Evolutionary conservation across 1,284 basidiomycete species (phyloP).

Genomic region (Lignosus rhinocerotis): DNA sequence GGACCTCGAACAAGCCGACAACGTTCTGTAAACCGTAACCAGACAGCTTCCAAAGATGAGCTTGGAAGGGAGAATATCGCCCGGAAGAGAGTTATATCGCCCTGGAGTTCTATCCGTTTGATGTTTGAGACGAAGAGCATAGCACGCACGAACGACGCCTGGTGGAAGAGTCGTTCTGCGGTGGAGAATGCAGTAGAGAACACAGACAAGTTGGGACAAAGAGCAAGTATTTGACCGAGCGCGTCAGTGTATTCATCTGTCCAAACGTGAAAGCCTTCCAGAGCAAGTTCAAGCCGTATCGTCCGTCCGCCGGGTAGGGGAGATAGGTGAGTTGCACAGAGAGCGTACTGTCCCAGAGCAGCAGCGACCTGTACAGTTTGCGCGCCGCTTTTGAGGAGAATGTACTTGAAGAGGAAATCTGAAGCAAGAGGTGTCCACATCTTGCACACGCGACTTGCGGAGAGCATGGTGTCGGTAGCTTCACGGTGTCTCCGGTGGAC

Average conservation of each 20-base stretch:
- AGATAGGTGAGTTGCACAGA: not conserved
- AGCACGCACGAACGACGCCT: constrained; percentile 1
- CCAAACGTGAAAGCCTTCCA: constrained; percentile 36
- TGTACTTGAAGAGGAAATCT: constrained; percentile 32
- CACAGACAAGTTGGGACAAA: constrained; percentile 33
- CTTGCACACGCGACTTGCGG: constrained; percentile 34
- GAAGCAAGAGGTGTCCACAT: constrained; percentile 30
- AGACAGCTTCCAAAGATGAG: constrained; percentile 16
- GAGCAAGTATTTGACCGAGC: constrained; percentile 27
- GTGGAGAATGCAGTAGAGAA: constrained; percentile 35
- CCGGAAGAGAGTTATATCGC: constrained; percentile 4
- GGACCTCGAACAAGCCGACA: not conserved
- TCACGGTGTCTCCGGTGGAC: constrained; percentile 29
- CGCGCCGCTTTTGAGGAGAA: constrained; percentile 33
- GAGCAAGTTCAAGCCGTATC: constrained; percentile 32
- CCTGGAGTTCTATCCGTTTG: constrained; percentile 19
- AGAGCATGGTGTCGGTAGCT: constrained; percentile 32
- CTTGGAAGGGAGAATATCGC: constrained; percentile 5
- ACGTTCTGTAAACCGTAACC: constrained; percentile 7
- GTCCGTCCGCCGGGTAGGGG: constrained; percentile 20
- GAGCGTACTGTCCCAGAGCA: constrained; percentile 12
- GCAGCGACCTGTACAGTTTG: constrained; percentile 29
- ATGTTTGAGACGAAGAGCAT: constrained; percentile 11
- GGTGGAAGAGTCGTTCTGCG: constrained; percentile 16
- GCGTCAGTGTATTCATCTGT: constrained; percentile 27